These are phyloP conservation scores for Paramarasmius palmivorus DNA, from an alignment of 1,284 basidiomycete species.

Conservation along the genomic window DNA sequence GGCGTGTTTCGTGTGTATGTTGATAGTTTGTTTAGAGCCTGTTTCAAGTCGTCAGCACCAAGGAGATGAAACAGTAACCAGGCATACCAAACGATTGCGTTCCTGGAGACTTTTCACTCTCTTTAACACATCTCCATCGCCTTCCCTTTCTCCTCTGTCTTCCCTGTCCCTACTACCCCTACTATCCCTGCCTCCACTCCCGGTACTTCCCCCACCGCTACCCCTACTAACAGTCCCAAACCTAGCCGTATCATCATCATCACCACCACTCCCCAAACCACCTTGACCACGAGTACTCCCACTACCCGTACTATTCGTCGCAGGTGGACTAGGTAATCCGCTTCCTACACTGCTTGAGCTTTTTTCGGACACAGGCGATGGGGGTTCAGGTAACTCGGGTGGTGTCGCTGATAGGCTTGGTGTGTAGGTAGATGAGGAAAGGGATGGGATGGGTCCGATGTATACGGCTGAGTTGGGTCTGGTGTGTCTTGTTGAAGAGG, in stretches of 20 bases:
- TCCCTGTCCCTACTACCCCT: no score
- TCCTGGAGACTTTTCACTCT: constrained; percentile 69
- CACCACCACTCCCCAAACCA: constrained; percentile 44
- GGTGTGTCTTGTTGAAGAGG: constrained; percentile 7
- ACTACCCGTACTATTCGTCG: constrained; percentile 78
- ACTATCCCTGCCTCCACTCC: no score
- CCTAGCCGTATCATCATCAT: constrained; percentile 69
- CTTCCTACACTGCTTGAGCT: constrained; percentile 44
- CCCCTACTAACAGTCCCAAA: constrained; percentile 42
- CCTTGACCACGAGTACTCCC: constrained; percentile 67
- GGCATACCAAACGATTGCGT: constrained; percentile 66
- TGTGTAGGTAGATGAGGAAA: no score
- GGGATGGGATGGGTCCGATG: constrained; percentile 33
- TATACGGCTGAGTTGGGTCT: constrained; percentile 42
- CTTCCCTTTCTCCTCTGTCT: constrained; percentile 31
- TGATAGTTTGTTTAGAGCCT: constrained; percentile 71
- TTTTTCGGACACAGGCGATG: constrained; percentile 47
- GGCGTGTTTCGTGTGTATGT: constrained; percentile 39
- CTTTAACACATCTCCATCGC: constrained; percentile 60
- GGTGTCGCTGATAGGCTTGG: constrained; percentile 35
- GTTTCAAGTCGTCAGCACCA: constrained; percentile 18
- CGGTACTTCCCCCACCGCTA: constrained; percentile 1
- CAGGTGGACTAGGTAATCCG: constrained; percentile 75
- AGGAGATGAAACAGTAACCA: constrained; percentile 25
- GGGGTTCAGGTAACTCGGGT: constrained; percentile 70